phyloP scores from a whole-genome alignment of 495 filamentous ascomycete species.

The Hyaloscypha bicolor region DNA sequence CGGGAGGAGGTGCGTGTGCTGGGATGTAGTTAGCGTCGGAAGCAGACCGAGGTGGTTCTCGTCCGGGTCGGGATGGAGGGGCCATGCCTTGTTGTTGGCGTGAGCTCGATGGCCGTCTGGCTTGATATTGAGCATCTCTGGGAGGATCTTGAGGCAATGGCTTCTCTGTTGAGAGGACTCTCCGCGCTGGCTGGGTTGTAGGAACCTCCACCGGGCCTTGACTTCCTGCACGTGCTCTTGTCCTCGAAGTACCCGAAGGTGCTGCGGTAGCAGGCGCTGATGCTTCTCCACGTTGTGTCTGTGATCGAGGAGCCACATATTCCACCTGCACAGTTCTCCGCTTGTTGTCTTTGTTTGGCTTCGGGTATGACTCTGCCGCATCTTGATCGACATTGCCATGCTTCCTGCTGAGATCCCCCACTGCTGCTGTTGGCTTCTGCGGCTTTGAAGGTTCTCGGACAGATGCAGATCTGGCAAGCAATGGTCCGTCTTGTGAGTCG shows the following conservation, averaged over 20 bases:
- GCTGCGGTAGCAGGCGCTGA: conserved; percentile 23
- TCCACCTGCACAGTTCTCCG: conserved; percentile 95
- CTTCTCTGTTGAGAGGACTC: conserved; percentile 47
- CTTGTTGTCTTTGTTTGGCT: conserved; percentile 78
- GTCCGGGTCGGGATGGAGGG: conserved; percentile 54
- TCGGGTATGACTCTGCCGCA: conserved; percentile 61
- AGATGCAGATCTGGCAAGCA: conserved; percentile 81
- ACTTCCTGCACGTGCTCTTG: conserved; percentile 39
- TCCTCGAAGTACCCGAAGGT: conserved; percentile 25
- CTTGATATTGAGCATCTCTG: conserved; percentile 42
- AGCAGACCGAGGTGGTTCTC: conserved; percentile 50
- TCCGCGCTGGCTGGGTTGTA: conserved; percentile 29
- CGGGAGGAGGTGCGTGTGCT: conserved; percentile 36
- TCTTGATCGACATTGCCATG: conserved; percentile 76
- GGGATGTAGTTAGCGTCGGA: conserved; percentile 51
- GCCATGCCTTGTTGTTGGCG: conserved; percentile 50
- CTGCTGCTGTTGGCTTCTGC: conserved; percentile 51
- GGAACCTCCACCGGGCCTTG: conserved; percentile 36
- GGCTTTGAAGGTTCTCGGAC: conserved; percentile 85
- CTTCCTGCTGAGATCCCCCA: conserved; percentile 73
- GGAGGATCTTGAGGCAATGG: conserved; percentile 54
- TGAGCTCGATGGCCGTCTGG: conserved; percentile 48
- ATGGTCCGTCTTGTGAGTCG: conserved; percentile 63
- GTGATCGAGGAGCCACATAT: conserved; percentile 90
- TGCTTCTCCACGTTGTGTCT: conserved; percentile 68